These are phyloP conservation scores for Wickerhamomyces chaumierensis DNA, from an alignment of 805 yeast genomes.

Conservation along the genomic window DNA sequence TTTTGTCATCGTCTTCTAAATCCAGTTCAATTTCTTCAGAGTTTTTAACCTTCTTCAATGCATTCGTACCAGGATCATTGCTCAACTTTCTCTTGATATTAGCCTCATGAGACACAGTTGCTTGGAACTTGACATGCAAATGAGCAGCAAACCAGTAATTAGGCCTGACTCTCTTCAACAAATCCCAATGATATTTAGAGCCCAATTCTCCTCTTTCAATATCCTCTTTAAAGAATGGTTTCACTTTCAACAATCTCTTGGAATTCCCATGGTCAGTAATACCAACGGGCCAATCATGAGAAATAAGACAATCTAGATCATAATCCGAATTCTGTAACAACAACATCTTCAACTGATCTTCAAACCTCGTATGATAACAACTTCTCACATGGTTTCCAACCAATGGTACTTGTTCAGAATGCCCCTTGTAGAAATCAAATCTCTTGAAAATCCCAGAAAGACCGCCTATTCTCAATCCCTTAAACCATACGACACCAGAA, in stretches of 20 bases:
- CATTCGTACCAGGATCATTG: slow-evolving; percentile 1
- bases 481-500: slow-evolving; percentile 60
- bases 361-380: slow-evolving; percentile 56
- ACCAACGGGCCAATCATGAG: slow-evolving; percentile 94
- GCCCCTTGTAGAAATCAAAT: slow-evolving; percentile 31
- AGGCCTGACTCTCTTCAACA: slow-evolving; percentile 50
- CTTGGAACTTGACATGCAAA: slow-evolving; percentile 65
- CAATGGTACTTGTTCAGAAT: slow-evolving; percentile 38
- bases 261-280: slow-evolving; percentile 56
- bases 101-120: slow-evolving; percentile 31
- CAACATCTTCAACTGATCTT: slow-evolving; percentile 45
- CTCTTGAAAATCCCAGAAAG: slow-evolving; percentile 73
- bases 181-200: slow-evolving; percentile 48
- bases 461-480: slow-evolving; percentile 72
- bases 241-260: slow-evolving; percentile 35
- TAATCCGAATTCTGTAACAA: slow-evolving; percentile 19
- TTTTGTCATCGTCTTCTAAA: slow-evolving; percentile 4
- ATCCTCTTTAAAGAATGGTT: slow-evolving; percentile 63
- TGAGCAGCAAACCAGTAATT: slow-evolving; percentile 82
- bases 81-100: slow-evolving; percentile 8
- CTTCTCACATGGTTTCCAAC: slow-evolving; percentile 35
- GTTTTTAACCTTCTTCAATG: slow-evolving; percentile 6
- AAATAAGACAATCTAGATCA: slow-evolving; percentile 44
- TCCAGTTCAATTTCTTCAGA: slow-evolving; percentile 19
- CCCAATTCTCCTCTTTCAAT: slow-evolving; percentile 54